Conservation (phyloP, 164 flowering plant species). For the Vitis rupestris region DNA sequence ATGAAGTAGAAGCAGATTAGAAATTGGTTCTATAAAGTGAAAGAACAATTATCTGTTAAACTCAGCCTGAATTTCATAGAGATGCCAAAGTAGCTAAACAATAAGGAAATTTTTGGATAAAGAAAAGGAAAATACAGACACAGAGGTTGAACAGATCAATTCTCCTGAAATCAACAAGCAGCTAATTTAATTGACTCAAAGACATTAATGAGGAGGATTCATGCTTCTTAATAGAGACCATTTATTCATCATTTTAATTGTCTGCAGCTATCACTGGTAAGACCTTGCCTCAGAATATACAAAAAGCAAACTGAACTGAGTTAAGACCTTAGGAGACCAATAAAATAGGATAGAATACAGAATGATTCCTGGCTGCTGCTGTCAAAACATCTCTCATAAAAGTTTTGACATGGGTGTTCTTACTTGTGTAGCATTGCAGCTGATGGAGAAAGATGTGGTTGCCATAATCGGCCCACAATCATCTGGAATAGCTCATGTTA, state of each 20-base stretch:
- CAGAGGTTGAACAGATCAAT: background rate
- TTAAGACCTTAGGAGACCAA: no score
- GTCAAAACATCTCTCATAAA: background rate
- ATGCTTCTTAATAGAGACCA: no score
- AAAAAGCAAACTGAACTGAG: no score
- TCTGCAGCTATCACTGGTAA: no score
- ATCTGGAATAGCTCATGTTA: slow-evolving; percentile 79
- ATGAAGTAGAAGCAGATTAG: background rate
- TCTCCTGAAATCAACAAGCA: background rate
- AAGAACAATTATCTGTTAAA: background rate
- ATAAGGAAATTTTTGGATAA: background rate
- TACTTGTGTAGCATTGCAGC: slow-evolving; percentile 61
- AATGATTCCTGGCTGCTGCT: background rate
- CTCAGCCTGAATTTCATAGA: background rate
- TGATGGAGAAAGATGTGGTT: slow-evolving; percentile 70
- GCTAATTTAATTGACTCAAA: no score
- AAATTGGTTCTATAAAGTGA: background rate
- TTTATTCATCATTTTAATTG: no score
- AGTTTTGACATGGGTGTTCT: slow-evolving; percentile 6
- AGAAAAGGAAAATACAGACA: background rate
- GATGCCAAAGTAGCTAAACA: background rate
- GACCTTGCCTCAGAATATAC: no score
- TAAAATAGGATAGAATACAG: background rate
- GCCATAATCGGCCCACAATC: slow-evolving; percentile 91
- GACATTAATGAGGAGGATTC: no score